Conservation (phyloP, 768 basidiomycete species). For the Suillus americanus region DNA sequence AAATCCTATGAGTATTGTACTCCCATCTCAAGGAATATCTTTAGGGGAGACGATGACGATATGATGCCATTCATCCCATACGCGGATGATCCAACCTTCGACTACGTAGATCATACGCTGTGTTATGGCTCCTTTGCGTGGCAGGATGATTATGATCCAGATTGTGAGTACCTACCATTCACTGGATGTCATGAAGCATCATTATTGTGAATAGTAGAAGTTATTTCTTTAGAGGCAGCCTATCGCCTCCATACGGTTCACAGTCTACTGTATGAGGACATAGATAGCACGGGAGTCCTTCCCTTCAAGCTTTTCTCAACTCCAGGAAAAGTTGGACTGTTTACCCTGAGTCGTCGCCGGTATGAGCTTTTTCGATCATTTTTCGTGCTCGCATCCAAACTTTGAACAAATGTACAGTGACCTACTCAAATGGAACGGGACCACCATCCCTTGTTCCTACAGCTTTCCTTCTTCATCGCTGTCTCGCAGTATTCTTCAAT, state of each 20-base stretch:
- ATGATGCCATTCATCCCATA: constrained; percentile 62
- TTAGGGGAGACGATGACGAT: constrained; percentile 57
- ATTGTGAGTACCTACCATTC: constrained; percentile 33
- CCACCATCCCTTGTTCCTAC: constrained; percentile 21
- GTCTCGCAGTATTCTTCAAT: constrained; percentile 18
- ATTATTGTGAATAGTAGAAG: constrained; percentile 38
- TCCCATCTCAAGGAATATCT: constrained; percentile 45
- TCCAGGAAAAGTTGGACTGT: constrained; percentile 24
- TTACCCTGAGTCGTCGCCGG: constrained; percentile 24
- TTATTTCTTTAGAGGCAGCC: constrained; percentile 48
- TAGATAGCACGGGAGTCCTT: constrained; percentile 50
- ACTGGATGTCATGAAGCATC: neutral
- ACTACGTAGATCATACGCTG: constrained; percentile 36
- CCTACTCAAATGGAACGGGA: constrained; percentile 26
- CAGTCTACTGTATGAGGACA: constrained; percentile 39
- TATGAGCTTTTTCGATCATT: constrained; percentile 32
- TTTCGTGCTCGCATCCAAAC: constrained; percentile 11
- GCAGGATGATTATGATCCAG: constrained; percentile 42
- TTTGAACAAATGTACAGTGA: constrained; percentile 28
- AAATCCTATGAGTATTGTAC: constrained; percentile 59
- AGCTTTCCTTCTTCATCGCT: constrained; percentile 7
- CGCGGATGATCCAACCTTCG: constrained; percentile 58
- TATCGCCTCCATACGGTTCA: constrained; percentile 40
- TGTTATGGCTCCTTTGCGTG: constrained; percentile 51
- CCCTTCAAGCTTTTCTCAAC: constrained; percentile 36